Evolutionary conservation across 352 stramenopile genomes (phyloP).

Genomic region (Globisporangium barbulae): DNA sequence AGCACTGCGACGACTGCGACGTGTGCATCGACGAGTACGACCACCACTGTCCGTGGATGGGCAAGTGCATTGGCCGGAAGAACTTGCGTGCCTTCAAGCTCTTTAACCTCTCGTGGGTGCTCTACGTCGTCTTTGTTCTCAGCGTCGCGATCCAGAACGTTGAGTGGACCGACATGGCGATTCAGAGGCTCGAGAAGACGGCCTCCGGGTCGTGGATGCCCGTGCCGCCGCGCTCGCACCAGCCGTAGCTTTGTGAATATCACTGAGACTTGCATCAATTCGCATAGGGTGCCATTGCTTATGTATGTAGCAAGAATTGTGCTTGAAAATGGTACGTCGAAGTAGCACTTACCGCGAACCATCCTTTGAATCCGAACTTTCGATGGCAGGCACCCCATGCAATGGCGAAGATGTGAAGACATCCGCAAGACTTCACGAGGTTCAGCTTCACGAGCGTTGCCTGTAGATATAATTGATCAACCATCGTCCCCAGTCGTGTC

Average conservation of each 20-base stretch:
- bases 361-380: too few relatives aligned
- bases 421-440: too few relatives aligned
- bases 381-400: too few relatives aligned
- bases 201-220: constrained; percentile 25
- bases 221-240: constrained; percentile 2
- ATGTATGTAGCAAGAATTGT: too few relatives aligned
- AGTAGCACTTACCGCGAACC: too few relatives aligned
- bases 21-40: constrained; percentile 88
- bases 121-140: constrained; percentile 84
- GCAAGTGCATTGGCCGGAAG: constrained; percentile 90
- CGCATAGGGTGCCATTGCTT: too few relatives aligned
- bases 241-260: not conserved
- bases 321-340: too few relatives aligned
- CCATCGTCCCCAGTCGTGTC: too few relatives aligned
- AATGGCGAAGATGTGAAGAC: too few relatives aligned
- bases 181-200: constrained; percentile 34
- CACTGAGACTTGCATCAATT: too few relatives aligned
- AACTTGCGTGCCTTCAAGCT: constrained; percentile 91
- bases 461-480: too few relatives aligned
- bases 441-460: too few relatives aligned
- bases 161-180: constrained; percentile 39
- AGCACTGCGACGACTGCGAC: constrained; percentile 93
- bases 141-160: constrained; percentile 51
- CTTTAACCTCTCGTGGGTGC: constrained; percentile 83
- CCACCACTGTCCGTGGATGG: constrained; percentile 94